Conservation (phyloP, 441 rosid species). For the Erodium chrysanthum region DNA sequence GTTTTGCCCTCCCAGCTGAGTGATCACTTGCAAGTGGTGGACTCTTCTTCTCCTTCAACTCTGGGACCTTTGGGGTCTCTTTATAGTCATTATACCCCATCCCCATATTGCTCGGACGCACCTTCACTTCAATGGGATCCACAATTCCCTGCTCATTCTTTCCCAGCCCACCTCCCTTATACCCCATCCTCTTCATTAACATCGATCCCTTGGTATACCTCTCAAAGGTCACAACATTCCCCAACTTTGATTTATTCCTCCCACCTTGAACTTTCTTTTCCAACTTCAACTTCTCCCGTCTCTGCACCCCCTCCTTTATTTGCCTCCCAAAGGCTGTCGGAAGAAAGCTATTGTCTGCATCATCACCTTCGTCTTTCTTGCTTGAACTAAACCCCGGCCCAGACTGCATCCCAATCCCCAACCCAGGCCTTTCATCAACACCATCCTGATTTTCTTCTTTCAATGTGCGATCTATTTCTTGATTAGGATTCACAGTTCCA, state of each 20-base stretch:
- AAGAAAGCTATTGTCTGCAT: slow-evolving; percentile 28
- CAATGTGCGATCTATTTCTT: slow-evolving; percentile 48
- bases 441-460: slow-evolving; percentile 33
- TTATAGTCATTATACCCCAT: slow-evolving; percentile 68
- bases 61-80: slow-evolving; percentile 27
- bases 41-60: slow-evolving; percentile 44
- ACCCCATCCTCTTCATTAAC: slow-evolving; percentile 77
- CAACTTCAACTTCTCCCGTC: slow-evolving; percentile 34
- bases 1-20: slow-evolving; percentile 28
- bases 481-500: slow-evolving; percentile 53
- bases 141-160: slow-evolving; percentile 67
- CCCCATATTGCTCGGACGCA: slow-evolving; percentile 74
- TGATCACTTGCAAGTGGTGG: slow-evolving; percentile 17
- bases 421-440: slow-evolving; percentile 19
- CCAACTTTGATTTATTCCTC: slow-evolving; percentile 27
- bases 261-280: slow-evolving; percentile 43
- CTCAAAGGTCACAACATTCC: slow-evolving; percentile 57
- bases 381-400: slow-evolving; percentile 44
- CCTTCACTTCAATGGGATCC: slow-evolving; percentile 52
- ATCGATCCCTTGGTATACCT: slow-evolving; percentile 60
- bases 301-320: slow-evolving; percentile 48
- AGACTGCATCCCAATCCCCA: slow-evolving; percentile 32
- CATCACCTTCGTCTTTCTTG: slow-evolving; percentile 10
- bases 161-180: slow-evolving; percentile 74
- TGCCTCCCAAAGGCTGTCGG: slow-evolving; percentile 54